phyloP scores from a whole-genome alignment of 345 rosid genomes.

The Bretschneidera sinensis region DNA sequence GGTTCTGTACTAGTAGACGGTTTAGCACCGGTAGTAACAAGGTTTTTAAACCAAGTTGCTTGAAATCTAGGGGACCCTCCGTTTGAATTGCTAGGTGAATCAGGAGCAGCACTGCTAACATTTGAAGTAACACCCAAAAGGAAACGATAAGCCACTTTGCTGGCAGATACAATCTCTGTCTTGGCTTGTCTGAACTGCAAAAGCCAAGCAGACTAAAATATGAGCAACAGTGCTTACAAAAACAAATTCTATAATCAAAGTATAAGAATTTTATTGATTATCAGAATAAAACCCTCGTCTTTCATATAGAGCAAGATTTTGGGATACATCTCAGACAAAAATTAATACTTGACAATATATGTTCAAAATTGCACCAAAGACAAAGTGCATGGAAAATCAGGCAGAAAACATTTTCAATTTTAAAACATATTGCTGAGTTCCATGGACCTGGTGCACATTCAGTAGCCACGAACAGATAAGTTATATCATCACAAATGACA shows the following conservation, averaged over 20 bases:
- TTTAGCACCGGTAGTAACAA: slow-evolving; percentile 53
- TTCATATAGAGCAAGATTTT: too few species aligned
- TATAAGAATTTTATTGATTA: not conserved
- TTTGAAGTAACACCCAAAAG: slow-evolving; percentile 56
- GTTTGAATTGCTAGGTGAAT: slow-evolving; percentile 51
- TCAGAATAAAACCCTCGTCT: too few species aligned
- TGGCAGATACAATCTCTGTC: slow-evolving; percentile 87
- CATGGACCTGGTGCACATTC: too few species aligned
- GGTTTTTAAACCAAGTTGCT: slow-evolving; percentile 76
- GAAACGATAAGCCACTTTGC: slow-evolving; percentile 95
- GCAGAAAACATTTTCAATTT: too few species aligned
- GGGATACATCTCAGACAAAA: not conserved
- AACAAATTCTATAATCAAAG: not conserved
- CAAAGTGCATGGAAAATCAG: not conserved
- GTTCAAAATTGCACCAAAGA: not conserved
- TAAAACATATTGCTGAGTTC: too few species aligned
- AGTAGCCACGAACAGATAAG: too few species aligned
- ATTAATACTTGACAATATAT: too few species aligned
- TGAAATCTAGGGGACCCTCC: slow-evolving; percentile 59
- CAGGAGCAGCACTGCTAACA: slow-evolving; percentile 27
- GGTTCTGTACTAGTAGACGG: slow-evolving; percentile 53
- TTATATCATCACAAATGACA: not conserved
- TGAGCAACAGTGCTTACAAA: not conserved
- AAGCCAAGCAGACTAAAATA: slow-evolving; percentile 10
- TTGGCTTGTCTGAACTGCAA: slow-evolving; percentile 92